Base-by-base conservation (phyloP, 2,329 filamentous ascomycete species). In the Fusarium torreyae region DNA sequence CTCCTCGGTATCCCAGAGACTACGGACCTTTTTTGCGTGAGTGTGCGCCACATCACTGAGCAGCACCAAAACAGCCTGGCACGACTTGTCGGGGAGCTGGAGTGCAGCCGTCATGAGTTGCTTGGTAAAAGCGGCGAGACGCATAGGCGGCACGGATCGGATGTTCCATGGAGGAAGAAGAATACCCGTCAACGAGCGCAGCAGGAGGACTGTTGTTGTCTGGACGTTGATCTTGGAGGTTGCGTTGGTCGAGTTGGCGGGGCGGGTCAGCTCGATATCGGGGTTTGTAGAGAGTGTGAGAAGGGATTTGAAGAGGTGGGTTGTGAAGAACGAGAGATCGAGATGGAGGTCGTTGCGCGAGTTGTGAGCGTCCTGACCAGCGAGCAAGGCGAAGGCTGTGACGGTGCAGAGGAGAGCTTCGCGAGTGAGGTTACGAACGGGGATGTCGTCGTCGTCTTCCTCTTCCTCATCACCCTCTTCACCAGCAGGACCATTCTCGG, bases 1-100 rank as follows among this genome's bases (percentile, higher is more conserved):
- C 83, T 98, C 96, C 77, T 98, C 95, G 1, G 94, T 97, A 75
- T 97, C 90, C 95, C 96, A 99, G 64, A 99, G 80, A n/a, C 91
- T 89, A 38, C 88, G 88, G 43, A 98, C 88, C 80, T 95, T 97
- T 73, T 89, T 91, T 48, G 90, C 90, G 77, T 99, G 94, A 4
- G 91, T 90, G 79, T 92, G 93, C 1, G 91, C 88, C 3, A 98
- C 88, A 72, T 94, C 91, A 52, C 88, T 88, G 43, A 98, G 80
- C 28, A 99, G 84, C 3, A 91, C 91, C 6, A 98, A 83, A 56
- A 95, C 86, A 0, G 95, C 95, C 69, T 94, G 87, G 40, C 90
- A 88, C 2, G 93, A 97, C 79, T 97, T 97, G 80, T 98, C 95
- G 0, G 96, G 96, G 24, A 97, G 82, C 70, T 98, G 96, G 49